Evolutionary conservation across 768 basidiomycete species (phyloP), one percentile per base, ranked within the genome.

Genomic region (Scleroderma bovista): DNA sequence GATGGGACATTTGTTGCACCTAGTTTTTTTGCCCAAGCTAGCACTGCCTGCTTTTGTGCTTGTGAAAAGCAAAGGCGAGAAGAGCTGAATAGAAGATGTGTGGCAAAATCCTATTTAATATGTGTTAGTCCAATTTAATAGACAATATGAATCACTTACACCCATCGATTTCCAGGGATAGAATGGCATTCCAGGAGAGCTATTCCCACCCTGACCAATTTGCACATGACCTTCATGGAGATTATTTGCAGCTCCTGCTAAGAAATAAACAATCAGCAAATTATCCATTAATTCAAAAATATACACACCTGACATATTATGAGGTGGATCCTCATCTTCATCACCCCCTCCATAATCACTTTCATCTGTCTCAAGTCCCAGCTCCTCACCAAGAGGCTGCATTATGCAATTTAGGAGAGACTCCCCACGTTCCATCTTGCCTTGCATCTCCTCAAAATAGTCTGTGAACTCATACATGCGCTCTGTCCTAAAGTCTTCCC

Each of bases 51-150:
- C 45, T 67, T 49, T 47, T 67, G 66, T 16, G 53, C 26, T 3
- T 56, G 51, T 7, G 64, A 67, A 46, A 68, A 67, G 3, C 56
- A 60, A 3, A 67, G 39, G 0, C 53, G 44, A 6, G 64, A 57
- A 0, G 62, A 64, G n/a, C 51, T 62, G 47, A 67, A 67, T 20
- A 68, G 51, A 11, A 64, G 44, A 37, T 59, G 50, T 0, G 61
- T 66, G 16, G 55, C 39, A 48, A 63, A 46, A 23, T 46, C 32
- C 50, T 51, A 46, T 34, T n/a, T 19, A 34, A n/a, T 19, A 3
- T 19, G n/a, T 13, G 29, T 45, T n/a, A 46, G 34, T 15, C 13
- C 6, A 36, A 36, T 36, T 36, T 29, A 29, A 29, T 29, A 29
- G 26, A 29, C 4, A 29, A 29, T 4, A 29, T 29, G 37, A 19